Evolutionary conservation across 106 monocot genomes (phyloP).

Genomic region (Dioscorea dumetorum): DNA sequence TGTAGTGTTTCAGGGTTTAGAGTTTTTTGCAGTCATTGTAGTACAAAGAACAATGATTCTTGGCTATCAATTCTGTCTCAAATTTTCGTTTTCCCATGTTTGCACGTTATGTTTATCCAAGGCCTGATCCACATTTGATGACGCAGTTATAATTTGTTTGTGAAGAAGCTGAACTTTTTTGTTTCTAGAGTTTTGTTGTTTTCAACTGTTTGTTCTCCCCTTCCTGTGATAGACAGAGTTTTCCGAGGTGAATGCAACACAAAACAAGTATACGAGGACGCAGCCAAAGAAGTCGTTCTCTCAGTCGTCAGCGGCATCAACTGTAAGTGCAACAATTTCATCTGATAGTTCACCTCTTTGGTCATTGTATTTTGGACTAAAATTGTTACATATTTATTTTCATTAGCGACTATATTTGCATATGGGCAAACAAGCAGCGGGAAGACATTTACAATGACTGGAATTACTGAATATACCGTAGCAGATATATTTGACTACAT

Average conservation of each 20-base stretch:
- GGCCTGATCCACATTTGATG: too few species aligned
- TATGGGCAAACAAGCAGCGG: slow-evolving; percentile 99
- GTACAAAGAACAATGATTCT: too few species aligned
- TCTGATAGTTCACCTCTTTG: slow-evolving; percentile 4
- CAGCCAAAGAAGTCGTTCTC: slow-evolving; percentile 84
- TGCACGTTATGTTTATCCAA: too few species aligned
- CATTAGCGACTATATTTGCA: slow-evolving; percentile 90
- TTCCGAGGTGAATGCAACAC: slow-evolving; percentile 62
- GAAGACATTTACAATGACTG: slow-evolving; percentile 98
- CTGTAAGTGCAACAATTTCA: slow-evolving; percentile 32
- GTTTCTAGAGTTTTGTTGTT: too few species aligned
- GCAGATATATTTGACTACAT: slow-evolving; percentile 95
- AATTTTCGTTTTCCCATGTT: too few species aligned
- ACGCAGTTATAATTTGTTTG: too few species aligned
- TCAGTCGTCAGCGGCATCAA: slow-evolving; percentile 94
- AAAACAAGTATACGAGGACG: slow-evolving; percentile 73
- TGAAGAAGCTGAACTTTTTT: too few species aligned
- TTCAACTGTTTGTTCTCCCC: neutral
- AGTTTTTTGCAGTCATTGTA: too few species aligned
- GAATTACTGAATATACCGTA: slow-evolving; percentile 80
- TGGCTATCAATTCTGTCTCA: too few species aligned
- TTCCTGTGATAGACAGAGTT: slow-evolving; percentile 57
- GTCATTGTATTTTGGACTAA: neutral
- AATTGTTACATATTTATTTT: slow-evolving; percentile 1
- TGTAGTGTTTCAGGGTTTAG: too few species aligned